A percentile compares a stretch with the other conserved stretches of the same genome.
These are phyloP conservation scores for Pisolithus orientalis DNA, from an alignment of 768 basidiomycete genomes.

Conservation along the genomic window DNA sequence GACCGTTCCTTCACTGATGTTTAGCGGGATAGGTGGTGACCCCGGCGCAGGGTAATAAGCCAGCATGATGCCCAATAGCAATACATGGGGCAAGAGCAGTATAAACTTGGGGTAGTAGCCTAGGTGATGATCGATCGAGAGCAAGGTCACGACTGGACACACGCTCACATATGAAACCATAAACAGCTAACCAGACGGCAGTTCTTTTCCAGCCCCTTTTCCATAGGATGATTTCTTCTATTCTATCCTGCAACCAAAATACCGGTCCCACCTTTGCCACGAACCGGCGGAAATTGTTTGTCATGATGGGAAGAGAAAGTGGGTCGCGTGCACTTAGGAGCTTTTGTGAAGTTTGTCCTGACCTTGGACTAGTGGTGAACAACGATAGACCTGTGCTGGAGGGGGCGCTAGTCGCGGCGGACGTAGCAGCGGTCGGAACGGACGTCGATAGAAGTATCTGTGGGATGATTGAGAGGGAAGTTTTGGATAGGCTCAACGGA, in stretches of 20 bases:
- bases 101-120: conserved; percentile 74
- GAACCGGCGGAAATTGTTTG: conserved; percentile 75
- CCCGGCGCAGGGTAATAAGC: conserved; percentile 46
- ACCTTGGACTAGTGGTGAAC: conserved; percentile 10
- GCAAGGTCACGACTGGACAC: not conserved
- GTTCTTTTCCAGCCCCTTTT: conserved; percentile 70
- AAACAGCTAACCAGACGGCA: conserved; percentile 65
- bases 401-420: not conserved
- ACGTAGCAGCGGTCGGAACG: conserved; percentile 1
- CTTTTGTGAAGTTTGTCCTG: conserved; percentile 15
- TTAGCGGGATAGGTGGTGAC: conserved; percentile 30
- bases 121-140: conserved; percentile 20
- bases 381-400: conserved; percentile 5
- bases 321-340: conserved; percentile 55
- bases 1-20: conserved; percentile 53
- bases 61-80: conserved; percentile 60
- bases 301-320: conserved; percentile 67
- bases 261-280: conserved; percentile 69
- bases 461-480: conserved; percentile 30
- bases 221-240: conserved; percentile 85
- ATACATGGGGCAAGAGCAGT: conserved; percentile 61
- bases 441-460: conserved; percentile 25
- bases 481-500: conserved; percentile 15
- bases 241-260: conserved; percentile 86
- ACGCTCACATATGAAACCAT: conserved; percentile 72